A percentile compares a stretch with the other conserved stretches of the same genome.
Conservation (phyloP, 2,329 filamentous ascomycete genomes). For the Trichoderma gracile region DNA sequence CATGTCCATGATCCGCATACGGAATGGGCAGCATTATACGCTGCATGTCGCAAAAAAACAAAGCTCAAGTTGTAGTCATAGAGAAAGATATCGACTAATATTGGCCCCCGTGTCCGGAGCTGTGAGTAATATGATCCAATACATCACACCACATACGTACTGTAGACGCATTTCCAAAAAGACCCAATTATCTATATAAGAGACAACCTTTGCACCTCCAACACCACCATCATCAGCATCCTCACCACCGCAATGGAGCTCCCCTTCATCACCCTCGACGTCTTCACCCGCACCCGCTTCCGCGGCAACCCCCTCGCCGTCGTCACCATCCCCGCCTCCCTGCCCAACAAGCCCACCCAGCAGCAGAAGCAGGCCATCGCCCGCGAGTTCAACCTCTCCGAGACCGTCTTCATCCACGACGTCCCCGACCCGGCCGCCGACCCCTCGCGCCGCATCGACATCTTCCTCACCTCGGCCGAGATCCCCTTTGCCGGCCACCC, state of each 20-base stretch:
- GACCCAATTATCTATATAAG: too few relatives aligned
- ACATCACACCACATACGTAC: too few relatives aligned
- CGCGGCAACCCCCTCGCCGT: conserved; percentile 63
- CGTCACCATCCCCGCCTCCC: conserved; percentile 50
- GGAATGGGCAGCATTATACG: not conserved
- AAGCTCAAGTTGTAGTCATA: not conserved
- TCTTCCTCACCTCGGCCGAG: conserved; percentile 57
- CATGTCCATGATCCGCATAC: not conserved
- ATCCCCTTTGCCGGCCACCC: conserved; percentile 65
- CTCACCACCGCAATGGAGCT: conserved; percentile 39
- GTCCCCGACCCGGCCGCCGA: conserved; percentile 37
- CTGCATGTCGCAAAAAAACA: not conserved
- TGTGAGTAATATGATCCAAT: not conserved
- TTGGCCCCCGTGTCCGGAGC: not conserved
- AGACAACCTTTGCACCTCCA: too few relatives aligned
- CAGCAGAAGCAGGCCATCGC: conserved; percentile 59
- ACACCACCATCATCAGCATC: too few relatives aligned
- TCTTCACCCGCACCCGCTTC: conserved; percentile 56
- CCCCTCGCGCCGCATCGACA: conserved; percentile 51
- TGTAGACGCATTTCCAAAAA: too few relatives aligned
- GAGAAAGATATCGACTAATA: not conserved
- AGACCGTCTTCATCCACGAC: conserved; percentile 63
- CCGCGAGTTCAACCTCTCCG: conserved; percentile 64
- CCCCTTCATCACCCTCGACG: conserved; percentile 56
- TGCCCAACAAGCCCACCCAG: conserved; percentile 46